Evolutionary conservation across 805 yeast species (phyloP).

Genomic region (Ogataea ganodermae): DNA sequence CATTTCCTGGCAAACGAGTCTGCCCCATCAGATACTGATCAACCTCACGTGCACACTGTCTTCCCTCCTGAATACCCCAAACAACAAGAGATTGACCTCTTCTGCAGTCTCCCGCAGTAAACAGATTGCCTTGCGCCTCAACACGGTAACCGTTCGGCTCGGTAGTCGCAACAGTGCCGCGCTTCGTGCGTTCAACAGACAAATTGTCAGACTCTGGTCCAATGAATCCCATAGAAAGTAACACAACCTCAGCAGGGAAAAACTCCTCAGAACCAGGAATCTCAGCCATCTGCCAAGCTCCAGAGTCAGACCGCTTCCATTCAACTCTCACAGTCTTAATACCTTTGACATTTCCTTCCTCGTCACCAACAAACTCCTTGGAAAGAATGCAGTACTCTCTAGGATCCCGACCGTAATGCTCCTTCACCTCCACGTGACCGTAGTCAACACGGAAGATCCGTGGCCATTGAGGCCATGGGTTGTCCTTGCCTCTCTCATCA

Average conservation of each 20-base stretch:
- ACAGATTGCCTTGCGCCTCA: slow-evolving; percentile 61
- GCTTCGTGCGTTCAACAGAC: slow-evolving; percentile 65
- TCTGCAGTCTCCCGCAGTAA: slow-evolving; percentile 98
- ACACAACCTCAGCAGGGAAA: slow-evolving; percentile 92
- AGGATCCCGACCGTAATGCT: slow-evolving; percentile 96
- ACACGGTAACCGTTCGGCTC: slow-evolving; percentile 69
- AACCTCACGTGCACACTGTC: slow-evolving; percentile 96
- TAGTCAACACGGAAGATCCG: slow-evolving; percentile 96
- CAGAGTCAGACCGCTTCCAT: slow-evolving; percentile 93
- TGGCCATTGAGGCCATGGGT: slow-evolving; percentile 99
- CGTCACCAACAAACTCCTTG: slow-evolving; percentile 94
- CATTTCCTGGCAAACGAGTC: slow-evolving; percentile 89
- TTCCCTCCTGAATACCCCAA: slow-evolving; percentile 99
- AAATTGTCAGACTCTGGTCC: slow-evolving; percentile 91
- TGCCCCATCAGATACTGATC: slow-evolving; percentile 77
- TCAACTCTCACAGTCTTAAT: slow-evolving; percentile 96
- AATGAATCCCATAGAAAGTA: slow-evolving; percentile 95
- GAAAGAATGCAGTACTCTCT: slow-evolving; percentile 95
- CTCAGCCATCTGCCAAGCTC: slow-evolving; percentile 99
- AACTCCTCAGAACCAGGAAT: slow-evolving; percentile 92
- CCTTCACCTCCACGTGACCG: slow-evolving; percentile 93
- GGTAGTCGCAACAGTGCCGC: slow-evolving; percentile 80
- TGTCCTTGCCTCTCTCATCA: slow-evolving; percentile 80
- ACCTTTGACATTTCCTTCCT: slow-evolving; percentile 91
- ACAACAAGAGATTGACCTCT: slow-evolving; percentile 97